Conservation (phyloP, 257 asterid genomes). For the Nicotiana otophora region DNA sequence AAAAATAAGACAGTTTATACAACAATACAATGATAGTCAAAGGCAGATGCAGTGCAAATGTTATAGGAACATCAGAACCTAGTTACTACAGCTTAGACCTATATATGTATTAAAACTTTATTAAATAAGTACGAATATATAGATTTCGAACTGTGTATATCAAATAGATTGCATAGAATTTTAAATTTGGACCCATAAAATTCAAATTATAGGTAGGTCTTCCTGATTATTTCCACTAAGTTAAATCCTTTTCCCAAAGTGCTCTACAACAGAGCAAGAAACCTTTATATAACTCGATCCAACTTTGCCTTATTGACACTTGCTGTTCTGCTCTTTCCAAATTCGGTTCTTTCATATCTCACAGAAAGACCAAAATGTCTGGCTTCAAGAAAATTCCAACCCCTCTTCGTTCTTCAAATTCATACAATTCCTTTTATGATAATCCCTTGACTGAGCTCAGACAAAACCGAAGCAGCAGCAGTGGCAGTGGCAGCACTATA, state of each 20-base stretch:
- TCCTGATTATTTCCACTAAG: no score
- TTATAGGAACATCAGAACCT: no score
- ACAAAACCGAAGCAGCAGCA: slow-evolving; percentile 39
- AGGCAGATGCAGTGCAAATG: no score
- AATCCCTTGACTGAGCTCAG: slow-evolving; percentile 58
- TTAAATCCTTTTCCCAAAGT: not conserved
- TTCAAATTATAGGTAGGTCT: no score
- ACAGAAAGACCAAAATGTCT: slow-evolving; percentile 28
- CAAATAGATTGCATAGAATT: no score
- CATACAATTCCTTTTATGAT: slow-evolving; percentile 48
- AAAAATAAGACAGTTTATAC: no score
- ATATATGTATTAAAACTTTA: no score
- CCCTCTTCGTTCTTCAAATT: slow-evolving; percentile 42
- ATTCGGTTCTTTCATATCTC: not conserved
- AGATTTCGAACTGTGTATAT: no score
- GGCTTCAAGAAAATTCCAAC: slow-evolving; percentile 42
- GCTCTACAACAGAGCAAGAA: not conserved
- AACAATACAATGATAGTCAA: no score
- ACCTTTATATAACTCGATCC: not conserved
- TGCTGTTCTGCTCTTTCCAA: slow-evolving; percentile 6
- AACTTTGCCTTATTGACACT: not conserved
- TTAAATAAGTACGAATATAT: no score
- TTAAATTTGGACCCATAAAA: no score
- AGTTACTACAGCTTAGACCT: no score
- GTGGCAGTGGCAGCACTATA: slow-evolving; percentile 6